Base-by-base conservation (phyloP, 2,329 filamentous ascomycete species). In the Exophiala alcalophila region DNA sequence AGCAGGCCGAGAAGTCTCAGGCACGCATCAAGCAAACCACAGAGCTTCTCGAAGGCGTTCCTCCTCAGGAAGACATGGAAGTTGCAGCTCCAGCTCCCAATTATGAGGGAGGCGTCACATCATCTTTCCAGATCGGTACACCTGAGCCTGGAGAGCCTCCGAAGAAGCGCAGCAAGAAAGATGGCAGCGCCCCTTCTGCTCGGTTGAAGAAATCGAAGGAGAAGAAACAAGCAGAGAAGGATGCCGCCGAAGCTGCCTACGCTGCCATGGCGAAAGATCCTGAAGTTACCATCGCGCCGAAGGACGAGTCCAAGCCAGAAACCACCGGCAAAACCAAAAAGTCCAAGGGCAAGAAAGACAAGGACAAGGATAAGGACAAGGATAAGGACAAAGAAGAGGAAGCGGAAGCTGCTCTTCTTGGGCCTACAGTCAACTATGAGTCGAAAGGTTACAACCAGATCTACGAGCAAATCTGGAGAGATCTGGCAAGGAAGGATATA, bases 381-480 rank as follows among this genome's bases (percentile, higher is more conserved):
- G n/a, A n/a, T n/a, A n/a, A n/a, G n/a, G n/a, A n/a, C n/a, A 59
- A 57, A 20, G 62, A 56, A 50, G 29, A 50, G 29, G 25, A 28
- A 55, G 25, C 64, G 29, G 73, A 74, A 43, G 71, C 75, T 19
- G 65, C 69, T 16, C 44, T 63, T 18, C 68, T 63, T 23, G 59
- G 68, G 3, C 72, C 78, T 15, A 76, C 82, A 47, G 76, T 79
- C 47, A 76, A 77, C 47, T 92, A 86, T 65, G 83, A 86, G 54
- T 92, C 89, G 36, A 94, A 95, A 63, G 89, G 86, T 12, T 98
- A 94, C 69, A 89, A 94, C 59, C 90, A 94, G 64, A 91, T 98
- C 44, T 96, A 96, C 64, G 90, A 95, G 59, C 89, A 96, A 64
- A 97, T 97, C 54, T 94, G 88, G 83, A 85, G 91, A 53, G 92